A percentile compares a stretch with the other conserved stretches of the same genome.
These are phyloP conservation scores for Stachybotrys echinatus DNA, from an alignment of 2,329 filamentous ascomycete genomes.

Conservation along the genomic window DNA sequence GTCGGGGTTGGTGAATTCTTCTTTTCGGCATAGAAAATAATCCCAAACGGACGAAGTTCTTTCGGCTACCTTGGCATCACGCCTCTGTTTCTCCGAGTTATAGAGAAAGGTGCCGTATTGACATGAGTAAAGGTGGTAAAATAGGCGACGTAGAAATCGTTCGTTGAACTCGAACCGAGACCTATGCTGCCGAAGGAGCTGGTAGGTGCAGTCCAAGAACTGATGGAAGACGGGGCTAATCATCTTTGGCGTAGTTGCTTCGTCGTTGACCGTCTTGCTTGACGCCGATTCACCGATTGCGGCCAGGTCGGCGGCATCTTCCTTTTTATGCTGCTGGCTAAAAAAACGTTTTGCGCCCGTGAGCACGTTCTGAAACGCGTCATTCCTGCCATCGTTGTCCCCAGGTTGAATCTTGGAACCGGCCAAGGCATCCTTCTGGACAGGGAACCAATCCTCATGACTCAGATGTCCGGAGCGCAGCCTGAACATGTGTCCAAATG, in stretches of 20 bases:
- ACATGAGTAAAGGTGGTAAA: constrained; percentile 93
- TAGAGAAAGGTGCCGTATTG: constrained; percentile 97
- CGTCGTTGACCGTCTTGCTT: constrained; percentile 41
- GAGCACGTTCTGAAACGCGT: constrained; percentile 81
- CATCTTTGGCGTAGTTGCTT: constrained; percentile 79
- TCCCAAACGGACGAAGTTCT: constrained; percentile 88
- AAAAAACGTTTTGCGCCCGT: constrained; percentile 90
- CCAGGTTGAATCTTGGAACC: constrained; percentile 58
- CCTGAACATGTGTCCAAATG: constrained; percentile 96
- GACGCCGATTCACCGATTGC: constrained; percentile 33
- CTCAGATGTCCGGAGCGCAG: constrained; percentile 83
- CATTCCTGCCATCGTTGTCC: constrained; percentile 56
- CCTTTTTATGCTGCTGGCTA: constrained; percentile 55
- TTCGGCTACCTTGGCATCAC: constrained; percentile 62
- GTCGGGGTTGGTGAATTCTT: constrained; percentile 76
- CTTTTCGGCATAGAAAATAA: constrained; percentile 78
- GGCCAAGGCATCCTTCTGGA: constrained; percentile 74
- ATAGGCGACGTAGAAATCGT: constrained; percentile 77
- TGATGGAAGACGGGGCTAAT: constrained; percentile 96
- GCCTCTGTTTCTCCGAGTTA: constrained; percentile 87
- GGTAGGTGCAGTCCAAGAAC: constrained; percentile 91
- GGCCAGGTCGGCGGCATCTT: constrained; percentile 59
- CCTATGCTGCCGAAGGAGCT: constrained; percentile 79
- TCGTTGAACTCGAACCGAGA: constrained; percentile 95
- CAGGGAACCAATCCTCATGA: constrained; percentile 89